These are phyloP conservation scores for Fraxinus paxiana DNA, from an alignment of 305 asterid species.

Conservation along the genomic window DNA sequence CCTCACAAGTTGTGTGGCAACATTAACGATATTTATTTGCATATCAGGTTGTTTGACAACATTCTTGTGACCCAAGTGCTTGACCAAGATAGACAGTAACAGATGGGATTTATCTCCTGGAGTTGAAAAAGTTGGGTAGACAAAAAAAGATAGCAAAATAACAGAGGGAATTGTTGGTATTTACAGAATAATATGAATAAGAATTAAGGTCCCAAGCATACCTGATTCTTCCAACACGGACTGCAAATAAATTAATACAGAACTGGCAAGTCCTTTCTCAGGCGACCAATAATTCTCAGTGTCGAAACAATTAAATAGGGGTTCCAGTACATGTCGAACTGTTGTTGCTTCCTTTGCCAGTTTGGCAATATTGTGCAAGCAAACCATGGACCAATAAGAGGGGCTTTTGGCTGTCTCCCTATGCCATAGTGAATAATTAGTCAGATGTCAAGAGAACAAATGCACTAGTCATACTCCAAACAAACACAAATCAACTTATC, in stretches of 20 bases:
- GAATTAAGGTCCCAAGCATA: constrained; percentile 13
- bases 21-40: constrained; percentile 35
- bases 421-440: constrained; percentile 9
- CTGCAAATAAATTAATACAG: constrained; percentile 39
- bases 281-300: constrained; percentile 47
- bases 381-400: constrained; percentile 43
- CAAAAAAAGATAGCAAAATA: not conserved
- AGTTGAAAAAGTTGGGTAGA: not conserved
- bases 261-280: constrained; percentile 40
- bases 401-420: constrained; percentile 45
- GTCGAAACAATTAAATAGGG: constrained; percentile 44
- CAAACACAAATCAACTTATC: not conserved
- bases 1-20: constrained; percentile 33
- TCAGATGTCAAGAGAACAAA: constrained; percentile 7
- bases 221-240: constrained; percentile 50
- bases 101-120: constrained; percentile 49
- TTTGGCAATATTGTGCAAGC: constrained; percentile 41
- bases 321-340: constrained; percentile 48
- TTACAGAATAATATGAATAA: constrained; percentile 6
- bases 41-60: constrained; percentile 34
- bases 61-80: constrained; percentile 51
- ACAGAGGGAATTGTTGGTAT: not conserved
- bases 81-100: constrained; percentile 39
- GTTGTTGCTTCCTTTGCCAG: constrained; percentile 52
- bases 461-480: not conserved